Percentiles rank a stretch among this genome's conserved stretches.
Evolutionary conservation across 2,329 filamentous ascomycete genomes (phyloP).

Genomic region (Aspergillus spinulosporus): DNA sequence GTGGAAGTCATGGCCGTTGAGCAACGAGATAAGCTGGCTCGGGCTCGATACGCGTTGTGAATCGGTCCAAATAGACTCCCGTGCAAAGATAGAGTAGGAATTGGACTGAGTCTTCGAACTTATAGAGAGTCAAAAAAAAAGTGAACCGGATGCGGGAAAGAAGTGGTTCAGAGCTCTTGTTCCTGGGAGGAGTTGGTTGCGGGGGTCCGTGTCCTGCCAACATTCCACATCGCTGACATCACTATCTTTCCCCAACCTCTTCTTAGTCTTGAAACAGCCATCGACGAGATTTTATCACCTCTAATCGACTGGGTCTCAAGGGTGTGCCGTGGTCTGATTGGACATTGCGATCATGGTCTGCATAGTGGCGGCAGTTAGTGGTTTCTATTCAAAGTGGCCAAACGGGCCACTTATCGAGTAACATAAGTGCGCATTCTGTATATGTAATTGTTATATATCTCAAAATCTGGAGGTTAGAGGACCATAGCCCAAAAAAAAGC

Average conservation of each 20-base stretch:
- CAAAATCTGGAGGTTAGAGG: too few species aligned
- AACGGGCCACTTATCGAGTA: background rate
- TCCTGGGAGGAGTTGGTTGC: constrained; percentile 1
- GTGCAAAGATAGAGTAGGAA: background rate
- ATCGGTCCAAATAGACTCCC: background rate
- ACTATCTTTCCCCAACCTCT: constrained; percentile 6
- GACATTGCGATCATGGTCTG: constrained; percentile 3
- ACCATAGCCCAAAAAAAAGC: too few species aligned
- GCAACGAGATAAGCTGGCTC: constrained; percentile 9
- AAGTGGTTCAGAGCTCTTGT: constrained; percentile 10
- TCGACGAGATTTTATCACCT: background rate
- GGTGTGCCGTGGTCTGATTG: background rate
- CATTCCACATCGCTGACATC: constrained; percentile 16
- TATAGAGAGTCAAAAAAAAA: background rate
- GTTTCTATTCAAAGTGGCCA: background rate
- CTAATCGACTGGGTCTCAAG: background rate
- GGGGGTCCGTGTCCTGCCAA: constrained; percentile 5
- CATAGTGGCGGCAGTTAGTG: constrained; percentile 7
- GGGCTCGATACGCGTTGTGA: background rate
- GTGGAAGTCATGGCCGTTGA: constrained; percentile 24
- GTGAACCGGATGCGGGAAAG: constrained; percentile 4
- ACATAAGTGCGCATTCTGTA: too few species aligned
- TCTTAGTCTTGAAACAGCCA: background rate
- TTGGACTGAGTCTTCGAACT: background rate
- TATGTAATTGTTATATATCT: too few species aligned